Percentiles rank a stretch among this genome's conserved stretches.
Evolutionary conservation across 2,329 filamentous ascomycete species (phyloP).

Genomic region (Fusarium falciforme): DNA sequence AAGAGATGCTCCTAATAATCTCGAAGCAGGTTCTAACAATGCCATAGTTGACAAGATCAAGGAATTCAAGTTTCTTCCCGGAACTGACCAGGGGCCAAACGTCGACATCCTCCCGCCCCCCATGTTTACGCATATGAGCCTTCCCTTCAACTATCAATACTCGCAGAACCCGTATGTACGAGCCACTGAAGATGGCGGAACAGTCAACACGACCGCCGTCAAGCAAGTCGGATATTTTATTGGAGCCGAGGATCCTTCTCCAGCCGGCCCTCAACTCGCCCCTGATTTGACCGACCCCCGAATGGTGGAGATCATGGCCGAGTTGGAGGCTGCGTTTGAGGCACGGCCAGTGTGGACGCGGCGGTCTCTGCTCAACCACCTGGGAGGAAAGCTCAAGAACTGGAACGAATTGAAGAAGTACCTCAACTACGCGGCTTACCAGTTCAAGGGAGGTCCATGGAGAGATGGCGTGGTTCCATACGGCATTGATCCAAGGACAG

Average conservation of each 20-base stretch:
- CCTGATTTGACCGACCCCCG: slow-evolving; percentile 69
- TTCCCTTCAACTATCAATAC: slow-evolving; percentile 85
- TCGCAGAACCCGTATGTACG: slow-evolving; percentile 86
- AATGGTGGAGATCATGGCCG: slow-evolving; percentile 72
- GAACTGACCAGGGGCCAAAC: slow-evolving; percentile 67
- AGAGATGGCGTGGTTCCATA: slow-evolving; percentile 87
- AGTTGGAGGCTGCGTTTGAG: slow-evolving; percentile 74
- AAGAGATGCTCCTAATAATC: too few relatives aligned
- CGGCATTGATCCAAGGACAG: slow-evolving; percentile 84
- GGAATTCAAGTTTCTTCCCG: slow-evolving; percentile 74
- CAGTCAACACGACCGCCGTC: slow-evolving; percentile 70
- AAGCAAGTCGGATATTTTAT: slow-evolving; percentile 69
- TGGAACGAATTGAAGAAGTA: slow-evolving; percentile 76
- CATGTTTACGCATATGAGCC: slow-evolving; percentile 77
- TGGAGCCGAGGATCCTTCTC: slow-evolving; percentile 70
- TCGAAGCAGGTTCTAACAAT: not conserved
- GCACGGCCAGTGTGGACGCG: slow-evolving; percentile 88
- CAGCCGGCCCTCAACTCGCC: slow-evolving; percentile 69
- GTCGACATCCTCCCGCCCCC: slow-evolving; percentile 84
- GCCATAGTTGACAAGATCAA: slow-evolving; percentile 61
- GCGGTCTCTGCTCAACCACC: slow-evolving; percentile 80
- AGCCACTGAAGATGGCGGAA: slow-evolving; percentile 66
- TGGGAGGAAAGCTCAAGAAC: slow-evolving; percentile 63
- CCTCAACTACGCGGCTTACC: slow-evolving; percentile 87
- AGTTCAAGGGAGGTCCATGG: slow-evolving; percentile 93